Base-by-base conservation (phyloP, 345 rosid species). In the Rhizophora mangle region DNA sequence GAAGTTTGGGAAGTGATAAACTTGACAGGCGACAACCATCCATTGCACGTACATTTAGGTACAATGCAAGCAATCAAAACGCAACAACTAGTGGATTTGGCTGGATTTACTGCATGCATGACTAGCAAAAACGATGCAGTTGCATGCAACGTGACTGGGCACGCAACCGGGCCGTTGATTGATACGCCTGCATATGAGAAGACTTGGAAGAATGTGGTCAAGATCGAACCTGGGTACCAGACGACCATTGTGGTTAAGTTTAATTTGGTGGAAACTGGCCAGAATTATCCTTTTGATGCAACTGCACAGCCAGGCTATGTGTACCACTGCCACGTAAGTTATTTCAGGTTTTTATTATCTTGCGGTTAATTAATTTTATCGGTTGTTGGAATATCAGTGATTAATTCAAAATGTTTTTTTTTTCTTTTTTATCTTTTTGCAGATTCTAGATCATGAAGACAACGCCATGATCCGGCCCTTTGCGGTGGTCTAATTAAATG, bases 1-100 rank as follows among this genome's bases (percentile, higher is more conserved):
- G 78, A 74, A 46, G 37, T 68, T 20, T 74, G 73, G 78, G 36
- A 74, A 21, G 69, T 74, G 36, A 74, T 74, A 30, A 68, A 74
- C 53, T 36, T 74, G 61, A 74, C 73, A 4, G 68, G 34, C 11
- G 69, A 74, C 64, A 68, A 68, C 18, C 78, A 68, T 49, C 73
- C 73, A 1, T 49, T 74, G 3, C 78, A 74, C 22, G 46, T 74
- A 20, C 69, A 74, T 59, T 39, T 74, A 10, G 73, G 68, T 1
- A 20, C 56, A 1, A 46, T 63, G 21, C 51, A 27, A 47, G 73
- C 65, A 16, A 27, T 68, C 16, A 49, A 68, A 36, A 29, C 22
- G 46, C 56, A 56, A 7, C 54, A 49, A 64, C 26, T 74, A 30
- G 68, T 63, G 8, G 64, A 68, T 21, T 49, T 62, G 51, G 54